Base-by-base conservation (phyloP, 176 grass and related monocot species). In the Chrysopogon serrulatus region DNA sequence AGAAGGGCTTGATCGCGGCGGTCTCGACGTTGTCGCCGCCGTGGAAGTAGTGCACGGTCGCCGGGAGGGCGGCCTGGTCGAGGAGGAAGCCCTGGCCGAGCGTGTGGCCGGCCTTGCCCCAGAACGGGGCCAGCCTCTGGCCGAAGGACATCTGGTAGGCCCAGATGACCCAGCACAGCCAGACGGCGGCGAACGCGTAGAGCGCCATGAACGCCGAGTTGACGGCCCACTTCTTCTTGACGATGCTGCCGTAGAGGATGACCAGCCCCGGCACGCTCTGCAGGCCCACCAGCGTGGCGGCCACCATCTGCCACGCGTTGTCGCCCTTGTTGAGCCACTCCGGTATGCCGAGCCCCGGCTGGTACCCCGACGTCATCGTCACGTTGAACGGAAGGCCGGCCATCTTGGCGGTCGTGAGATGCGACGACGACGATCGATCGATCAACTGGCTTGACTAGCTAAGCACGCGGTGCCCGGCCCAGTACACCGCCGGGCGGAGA, bases 121-220 rank as follows among this genome's bases (percentile, higher is more conserved):
- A 97, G 78, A 97, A 90, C 18, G 95, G 95, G 4, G 92, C 10
- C 79, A 97, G 92, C 81, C 71, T 73, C 48, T 97, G 27, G 56
- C 95, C 95, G 65, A 94, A 97, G 16, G 95, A 97, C 95, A 97
- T 97, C 83, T 90, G 87, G 88, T 94, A 97, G 27, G 67, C 95
- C 95, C 95, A 98, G 41, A 71, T 86, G 61, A 93, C 95, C 95
- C 95, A 98, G 84, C 95, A 98, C 19, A 98, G 66, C 95, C 90
- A 90, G 6, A 98, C 92, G 59, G 92, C 95, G 5, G 95, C 95
- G 84, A 93, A 98, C 14, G 92, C 95, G 72, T 93, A 98, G 37
- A 98, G 79, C 57, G 95, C 95, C 95, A 98, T 98, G 91, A 98
- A 98, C 12, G 95, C 95, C 17, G 90, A 93, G 82, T 98, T 98